Conservation (phyloP, 345 rosid genomes). For the Triadica sebifera region DNA sequence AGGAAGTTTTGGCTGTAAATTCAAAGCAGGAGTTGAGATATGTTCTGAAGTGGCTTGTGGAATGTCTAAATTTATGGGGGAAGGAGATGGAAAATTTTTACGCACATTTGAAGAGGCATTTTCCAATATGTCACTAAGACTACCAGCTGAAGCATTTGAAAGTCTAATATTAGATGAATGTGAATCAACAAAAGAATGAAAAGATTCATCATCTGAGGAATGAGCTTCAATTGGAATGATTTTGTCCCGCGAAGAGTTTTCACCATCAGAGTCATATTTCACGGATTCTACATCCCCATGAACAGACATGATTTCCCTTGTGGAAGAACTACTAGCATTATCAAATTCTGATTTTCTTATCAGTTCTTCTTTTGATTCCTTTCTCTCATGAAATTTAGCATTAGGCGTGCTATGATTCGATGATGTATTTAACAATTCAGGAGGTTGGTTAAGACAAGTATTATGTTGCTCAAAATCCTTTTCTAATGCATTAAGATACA, state of each 20-base stretch:
- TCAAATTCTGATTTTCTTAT: constrained; percentile 37
- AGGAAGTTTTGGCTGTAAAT: not conserved
- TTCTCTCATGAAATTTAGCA: constrained; percentile 27
- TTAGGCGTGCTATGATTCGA: constrained; percentile 8
- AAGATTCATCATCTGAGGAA: constrained; percentile 80
- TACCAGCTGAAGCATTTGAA: constrained; percentile 64
- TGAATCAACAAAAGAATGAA: constrained; percentile 69
- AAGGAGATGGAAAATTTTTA: not conserved
- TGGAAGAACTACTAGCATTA: constrained; percentile 52
- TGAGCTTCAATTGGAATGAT: constrained; percentile 35
- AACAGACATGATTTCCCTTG: constrained; percentile 65
- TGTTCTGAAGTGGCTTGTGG: no score
- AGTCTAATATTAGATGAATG: constrained; percentile 45
- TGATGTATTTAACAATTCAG: constrained; percentile 23
- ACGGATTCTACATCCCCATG: constrained; percentile 42
- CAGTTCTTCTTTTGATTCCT: constrained; percentile 30
- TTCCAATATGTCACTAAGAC: constrained; percentile 39
- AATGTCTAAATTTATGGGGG: no score
- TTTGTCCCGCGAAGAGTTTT: constrained; percentile 32
- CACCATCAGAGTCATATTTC: constrained; percentile 43
- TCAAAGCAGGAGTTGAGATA: no score
- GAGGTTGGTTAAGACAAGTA: constrained; percentile 26
- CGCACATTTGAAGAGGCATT: constrained; percentile 24
- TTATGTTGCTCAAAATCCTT: constrained; percentile 44
- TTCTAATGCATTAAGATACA: constrained; percentile 53